Evolutionary conservation across 2,329 filamentous ascomycete species (phyloP).

Genomic region (Arthrinium phaeospermum): DNA sequence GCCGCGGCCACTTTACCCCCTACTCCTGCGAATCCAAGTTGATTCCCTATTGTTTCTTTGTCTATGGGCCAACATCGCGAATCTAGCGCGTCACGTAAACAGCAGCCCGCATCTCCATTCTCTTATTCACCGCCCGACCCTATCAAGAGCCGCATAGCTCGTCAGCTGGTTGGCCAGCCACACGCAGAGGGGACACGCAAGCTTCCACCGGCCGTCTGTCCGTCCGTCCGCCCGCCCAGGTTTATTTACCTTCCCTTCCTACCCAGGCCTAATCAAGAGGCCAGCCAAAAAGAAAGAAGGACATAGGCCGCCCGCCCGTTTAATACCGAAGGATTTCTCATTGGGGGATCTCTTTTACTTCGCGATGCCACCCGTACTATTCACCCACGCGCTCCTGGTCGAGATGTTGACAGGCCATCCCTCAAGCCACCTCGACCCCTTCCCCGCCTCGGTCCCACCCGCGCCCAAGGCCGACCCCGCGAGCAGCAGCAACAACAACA

Average conservation of each 20-base stretch:
- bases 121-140: neutral
- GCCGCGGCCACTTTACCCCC: neutral
- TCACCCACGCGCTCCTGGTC: neutral
- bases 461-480: neutral
- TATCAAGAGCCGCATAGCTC: neutral
- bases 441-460: neutral
- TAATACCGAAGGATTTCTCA: neutral
- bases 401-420: slow-evolving; percentile 5
- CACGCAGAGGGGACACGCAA: neutral
- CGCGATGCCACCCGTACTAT: neutral
- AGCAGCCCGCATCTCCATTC: neutral
- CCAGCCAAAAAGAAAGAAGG: neutral
- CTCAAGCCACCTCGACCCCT: neutral
- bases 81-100: neutral
- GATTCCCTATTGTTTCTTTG: neutral
- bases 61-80: neutral
- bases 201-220: neutral
- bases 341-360: neutral
- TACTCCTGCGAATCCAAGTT: neutral
- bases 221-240: neutral
- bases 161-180: neutral
- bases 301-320: neutral
- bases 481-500: neutral
- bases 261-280: neutral
- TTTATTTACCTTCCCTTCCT: neutral